phyloP scores from a whole-genome alignment of 345 rosid genomes.

The Populus alba region DNA sequence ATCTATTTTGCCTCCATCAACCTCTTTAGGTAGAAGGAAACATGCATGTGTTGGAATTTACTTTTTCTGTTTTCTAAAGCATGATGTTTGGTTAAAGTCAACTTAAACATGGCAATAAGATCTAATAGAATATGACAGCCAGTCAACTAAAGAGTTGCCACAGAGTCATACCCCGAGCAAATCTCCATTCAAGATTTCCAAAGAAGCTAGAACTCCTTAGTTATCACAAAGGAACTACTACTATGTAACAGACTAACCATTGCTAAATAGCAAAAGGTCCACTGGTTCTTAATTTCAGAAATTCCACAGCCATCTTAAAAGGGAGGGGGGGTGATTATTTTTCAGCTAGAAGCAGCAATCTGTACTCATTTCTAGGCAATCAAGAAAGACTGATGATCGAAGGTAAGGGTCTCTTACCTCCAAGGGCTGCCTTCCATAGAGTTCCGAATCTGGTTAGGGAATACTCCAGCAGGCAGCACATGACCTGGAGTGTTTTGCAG shows the following conservation, averaged over 20 bases:
- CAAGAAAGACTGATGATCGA: constrained; percentile 1
- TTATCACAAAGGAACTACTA: not conserved
- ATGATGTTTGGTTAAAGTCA: not conserved
- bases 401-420: constrained; percentile 53
- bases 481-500: constrained; percentile 50
- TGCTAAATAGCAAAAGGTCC: constrained; percentile 4
- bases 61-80: not conserved
- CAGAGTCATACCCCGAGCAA: not conserved
- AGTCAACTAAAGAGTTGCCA: not conserved
- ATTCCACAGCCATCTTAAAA: not conserved
- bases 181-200: not conserved
- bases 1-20: not conserved
- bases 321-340: not conserved
- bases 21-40: not conserved
- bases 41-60: not conserved
- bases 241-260: not conserved
- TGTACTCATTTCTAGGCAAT: constrained; percentile 7
- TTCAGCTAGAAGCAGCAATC: constrained; percentile 2
- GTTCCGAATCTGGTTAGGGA: constrained; percentile 61
- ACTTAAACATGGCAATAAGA: not conserved
- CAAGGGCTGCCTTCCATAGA: constrained; percentile 66
- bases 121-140: not conserved
- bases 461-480: constrained; percentile 56
- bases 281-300: not conserved
- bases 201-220: not conserved